Base-by-base conservation (phyloP, 257 asterid genomes). In the Avicennia marina region DNA sequence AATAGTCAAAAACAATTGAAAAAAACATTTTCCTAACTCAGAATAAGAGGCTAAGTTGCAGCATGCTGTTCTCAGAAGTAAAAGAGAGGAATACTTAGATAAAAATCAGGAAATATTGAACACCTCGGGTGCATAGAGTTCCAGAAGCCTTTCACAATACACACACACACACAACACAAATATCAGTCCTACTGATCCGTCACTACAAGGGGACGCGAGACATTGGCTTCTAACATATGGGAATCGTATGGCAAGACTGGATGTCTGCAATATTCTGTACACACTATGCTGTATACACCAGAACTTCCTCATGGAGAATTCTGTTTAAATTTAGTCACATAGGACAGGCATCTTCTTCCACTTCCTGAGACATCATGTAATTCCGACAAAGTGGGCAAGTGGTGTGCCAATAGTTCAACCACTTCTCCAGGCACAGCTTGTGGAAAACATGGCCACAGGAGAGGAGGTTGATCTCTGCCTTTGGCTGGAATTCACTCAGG, bases 361-460 rank as follows among this genome's bases (percentile, higher is more conserved):
- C 72, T 60, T 81, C 89, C 64, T 71, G 89, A 68, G 94, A 77
- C 68, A 85, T 68, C 84, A 90, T 69, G 72, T 65, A 51, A 63
- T 79, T 78, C 73, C 98, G 78, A 58, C 98, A 90, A 42, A 90
- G 95, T 7, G 98, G 98, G 67, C 98, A 90, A 0, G 95, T 90
- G 46, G 80, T 73, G 68, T 79, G 73, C 96, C 95, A 90, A 53
- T 67, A 74, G 71, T 77, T 84, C 66, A 90, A 51, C 98, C 98
- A 90, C 53, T 76, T 87, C 80, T 85, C 95, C 9, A 90, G 72
- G 74, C 96, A 90, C n/a, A 51, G 22, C 48, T 70, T 74, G 60
- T 90, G 98, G 80, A 90, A 90, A 34, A 87, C 81, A 17, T 90
- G 98, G 53, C 94, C 91, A 16, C 98, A 90, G 0, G 84, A 48